phyloP scores from a whole-genome alignment of 441 rosid species.

The Aquilaria agallochum region DNA sequence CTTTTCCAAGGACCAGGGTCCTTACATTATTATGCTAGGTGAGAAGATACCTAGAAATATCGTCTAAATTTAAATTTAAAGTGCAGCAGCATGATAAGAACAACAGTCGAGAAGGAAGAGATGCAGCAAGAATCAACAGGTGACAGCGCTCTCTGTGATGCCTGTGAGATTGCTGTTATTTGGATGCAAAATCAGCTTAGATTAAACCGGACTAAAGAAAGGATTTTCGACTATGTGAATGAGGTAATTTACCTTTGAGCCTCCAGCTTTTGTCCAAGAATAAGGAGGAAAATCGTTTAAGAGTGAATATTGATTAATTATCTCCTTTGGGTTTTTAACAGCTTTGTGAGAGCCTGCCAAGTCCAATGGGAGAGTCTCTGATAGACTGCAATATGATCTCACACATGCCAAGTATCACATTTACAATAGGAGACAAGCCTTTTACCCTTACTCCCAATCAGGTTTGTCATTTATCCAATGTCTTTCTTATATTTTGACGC shows the following conservation, averaged over 20 bases:
- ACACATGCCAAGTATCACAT: slow-evolving; percentile 53
- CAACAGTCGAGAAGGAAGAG: slow-evolving; percentile 36
- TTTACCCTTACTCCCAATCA: slow-evolving; percentile 65
- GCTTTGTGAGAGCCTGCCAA: slow-evolving; percentile 72
- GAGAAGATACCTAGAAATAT: too few species aligned
- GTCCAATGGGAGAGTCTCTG: slow-evolving; percentile 59
- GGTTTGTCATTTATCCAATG: slow-evolving; percentile 25
- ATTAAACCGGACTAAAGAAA: slow-evolving; percentile 50
- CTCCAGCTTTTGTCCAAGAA: background rate
- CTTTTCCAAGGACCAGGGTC: background rate
- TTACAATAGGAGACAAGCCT: slow-evolving; percentile 51
- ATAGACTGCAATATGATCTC: slow-evolving; percentile 45
- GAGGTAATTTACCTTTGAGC: slow-evolving; percentile 28
- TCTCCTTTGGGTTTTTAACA: slow-evolving; percentile 21
- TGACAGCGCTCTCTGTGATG: slow-evolving; percentile 37
- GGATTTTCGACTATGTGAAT: slow-evolving; percentile 44
- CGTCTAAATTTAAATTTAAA: too few species aligned
- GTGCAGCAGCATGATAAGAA: slow-evolving; percentile 31
- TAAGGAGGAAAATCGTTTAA: too few species aligned
- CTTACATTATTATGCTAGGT: too few species aligned
- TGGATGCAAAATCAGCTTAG: slow-evolving; percentile 70
- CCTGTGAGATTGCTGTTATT: slow-evolving; percentile 67
- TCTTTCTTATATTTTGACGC: background rate
- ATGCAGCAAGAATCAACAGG: slow-evolving; percentile 17
- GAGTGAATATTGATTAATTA: background rate